Percentiles rank a stretch among this genome's conserved stretches.
phyloP scores from a whole-genome alignment of 2,329 filamentous ascomycete species.

The Phialocephala subalpina region DNA sequence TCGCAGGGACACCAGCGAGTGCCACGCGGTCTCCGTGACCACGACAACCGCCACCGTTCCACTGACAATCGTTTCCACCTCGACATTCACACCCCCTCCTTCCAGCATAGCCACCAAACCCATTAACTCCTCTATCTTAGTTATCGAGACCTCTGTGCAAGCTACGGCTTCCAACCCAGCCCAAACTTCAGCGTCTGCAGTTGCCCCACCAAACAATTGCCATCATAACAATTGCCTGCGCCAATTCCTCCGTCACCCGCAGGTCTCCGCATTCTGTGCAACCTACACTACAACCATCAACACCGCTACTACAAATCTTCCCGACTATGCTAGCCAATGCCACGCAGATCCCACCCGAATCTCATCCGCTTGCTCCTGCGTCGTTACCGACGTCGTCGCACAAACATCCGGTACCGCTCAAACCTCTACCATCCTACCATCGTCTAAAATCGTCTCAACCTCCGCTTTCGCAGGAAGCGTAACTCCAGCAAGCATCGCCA shows the following conservation, averaged over 20 bases:
- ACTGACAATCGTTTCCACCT: background rate
- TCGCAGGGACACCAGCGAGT: background rate
- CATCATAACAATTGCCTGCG: conserved; percentile 33
- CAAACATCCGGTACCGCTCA: background rate
- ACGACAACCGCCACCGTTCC: background rate
- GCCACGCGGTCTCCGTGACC: background rate
- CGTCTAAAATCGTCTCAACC: background rate
- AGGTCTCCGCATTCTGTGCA: conserved; percentile 30
- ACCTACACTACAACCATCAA: conserved; percentile 32
- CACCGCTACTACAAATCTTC: conserved; percentile 27
- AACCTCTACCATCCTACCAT: too few relatives aligned
- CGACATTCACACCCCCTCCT: background rate
- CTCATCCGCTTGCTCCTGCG: conserved; percentile 35
- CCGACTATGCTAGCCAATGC: conserved; percentile 29
- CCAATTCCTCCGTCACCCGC: conserved; percentile 27
- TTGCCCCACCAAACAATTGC: conserved; percentile 15
- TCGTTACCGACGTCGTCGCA: background rate
- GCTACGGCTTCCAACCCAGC: background rate
- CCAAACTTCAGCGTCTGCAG: background rate
- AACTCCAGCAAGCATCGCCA: background rate
- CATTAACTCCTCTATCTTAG: background rate
- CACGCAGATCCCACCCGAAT: conserved; percentile 25
- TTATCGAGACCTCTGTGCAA: background rate
- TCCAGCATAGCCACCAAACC: background rate
- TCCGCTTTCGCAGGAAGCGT: background rate